Evolutionary conservation across 2,329 filamentous ascomycete genomes (phyloP), one percentile per base, ranked within the genome.

Genomic region (Elsinoe necatrix): DNA sequence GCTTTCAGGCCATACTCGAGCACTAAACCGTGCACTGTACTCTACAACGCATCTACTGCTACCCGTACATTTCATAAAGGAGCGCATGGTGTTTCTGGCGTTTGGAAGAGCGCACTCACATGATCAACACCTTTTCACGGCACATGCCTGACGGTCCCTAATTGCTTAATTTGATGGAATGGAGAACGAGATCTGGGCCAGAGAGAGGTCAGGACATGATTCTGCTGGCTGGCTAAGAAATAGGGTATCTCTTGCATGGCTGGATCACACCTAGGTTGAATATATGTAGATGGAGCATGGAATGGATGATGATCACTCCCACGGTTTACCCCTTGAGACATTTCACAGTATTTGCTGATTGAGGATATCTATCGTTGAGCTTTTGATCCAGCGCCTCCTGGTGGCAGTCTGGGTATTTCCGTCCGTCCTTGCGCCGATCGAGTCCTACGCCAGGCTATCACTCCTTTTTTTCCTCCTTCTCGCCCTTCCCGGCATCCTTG

Each of bases 381-480:
- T 25, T 45, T 23, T 45, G 20, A 14, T 23, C 41, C 41, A 45
- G 41, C 20, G 21, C 20, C 41, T 25, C 20, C 41, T 25, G 11
- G 20, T 12, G 14, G 41, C 41, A 45, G 41, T 45, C 41, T 45
- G 41, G 41, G 41, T 45, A 45, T 45, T 12, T n/a, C 21, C 23
- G 5, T 25, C 45, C 27, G 5, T 25, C 7, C n/a, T 31, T 34
- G 16, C 45, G 25, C 45, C 29, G 27, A 18, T 16, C 29, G 7
- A 7, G n/a, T 12, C 14, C 27, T 4, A 18, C 20, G 16, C 42
- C 39, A 43, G 27, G 14, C 16, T 16, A 43, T 50, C n/a, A 50
- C 42, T 58, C 41, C 18, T 35, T 23, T n/a, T 55, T 27, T 7
- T 42, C 45, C 31, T 58, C 34, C 21, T 60, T 57, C 9, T 59